Evolutionary conservation across 495 filamentous ascomycete genomes (phyloP).

Genomic region (Copromyces sp.): DNA sequence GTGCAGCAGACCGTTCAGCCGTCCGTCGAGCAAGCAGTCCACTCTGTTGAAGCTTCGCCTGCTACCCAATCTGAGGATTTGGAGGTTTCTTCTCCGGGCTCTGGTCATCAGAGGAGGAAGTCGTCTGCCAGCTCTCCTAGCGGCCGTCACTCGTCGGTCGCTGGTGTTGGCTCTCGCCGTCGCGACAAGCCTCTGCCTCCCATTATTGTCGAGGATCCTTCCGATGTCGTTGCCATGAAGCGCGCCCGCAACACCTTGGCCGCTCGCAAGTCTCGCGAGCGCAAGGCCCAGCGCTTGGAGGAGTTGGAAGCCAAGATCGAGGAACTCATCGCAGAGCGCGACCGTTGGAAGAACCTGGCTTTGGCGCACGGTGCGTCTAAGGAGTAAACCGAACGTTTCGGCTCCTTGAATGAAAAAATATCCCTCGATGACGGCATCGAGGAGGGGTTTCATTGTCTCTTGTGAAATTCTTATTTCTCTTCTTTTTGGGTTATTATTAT

Average conservation of each 20-base stretch:
- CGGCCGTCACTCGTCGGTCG: conserved; percentile 53
- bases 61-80: conserved; percentile 32
- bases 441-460: conserved; percentile 20
- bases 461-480: conserved; percentile 10
- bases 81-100: conserved; percentile 22
- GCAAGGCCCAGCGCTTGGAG: conserved; percentile 62
- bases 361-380: conserved; percentile 25
- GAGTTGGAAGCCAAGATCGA: conserved; percentile 46
- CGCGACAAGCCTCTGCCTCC: conserved; percentile 72
- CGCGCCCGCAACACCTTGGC: conserved; percentile 92
- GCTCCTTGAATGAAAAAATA: conserved; percentile 21
- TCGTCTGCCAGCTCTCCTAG: conserved; percentile 36
- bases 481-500: conserved; percentile 2
- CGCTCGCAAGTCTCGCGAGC: conserved; percentile 84
- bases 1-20: conserved; percentile 1
- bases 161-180: conserved; percentile 60
- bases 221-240: conserved; percentile 67
- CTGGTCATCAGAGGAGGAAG: conserved; percentile 30
- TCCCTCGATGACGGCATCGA: conserved; percentile 20
- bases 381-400: conserved; percentile 24
- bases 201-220: conserved; percentile 64
- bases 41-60: conserved; percentile 32
- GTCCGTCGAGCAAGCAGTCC: conserved; percentile 2
- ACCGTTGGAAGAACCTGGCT: conserved; percentile 51
- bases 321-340: conserved; percentile 40